phyloP scores from a whole-genome alignment of 2,329 filamentous ascomycete genomes.

The Nemania abortiva region DNA sequence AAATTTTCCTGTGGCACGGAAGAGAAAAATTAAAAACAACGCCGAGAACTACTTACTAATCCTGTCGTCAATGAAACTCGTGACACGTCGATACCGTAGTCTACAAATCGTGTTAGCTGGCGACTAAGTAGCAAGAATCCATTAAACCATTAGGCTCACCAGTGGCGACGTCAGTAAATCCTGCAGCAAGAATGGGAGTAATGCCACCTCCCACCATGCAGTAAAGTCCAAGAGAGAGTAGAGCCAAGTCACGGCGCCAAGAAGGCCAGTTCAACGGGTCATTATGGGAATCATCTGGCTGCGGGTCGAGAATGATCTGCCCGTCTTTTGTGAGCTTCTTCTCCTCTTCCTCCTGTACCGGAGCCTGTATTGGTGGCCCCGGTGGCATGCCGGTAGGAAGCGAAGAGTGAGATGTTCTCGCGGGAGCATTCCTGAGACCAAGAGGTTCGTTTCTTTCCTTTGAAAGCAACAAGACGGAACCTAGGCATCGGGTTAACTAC shows the following conservation, averaged over 20 bases:
- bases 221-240: conserved; percentile 88
- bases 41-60: conserved; percentile 22
- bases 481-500: conserved; percentile 52
- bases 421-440: conserved; percentile 68
- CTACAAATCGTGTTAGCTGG: conserved; percentile 46
- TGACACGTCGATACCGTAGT: conserved; percentile 74
- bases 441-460: conserved; percentile 68
- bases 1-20: background rate
- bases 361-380: conserved; percentile 49
- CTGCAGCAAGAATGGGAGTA: conserved; percentile 89
- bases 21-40: background rate
- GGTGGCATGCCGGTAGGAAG: conserved; percentile 61
- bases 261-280: conserved; percentile 93
- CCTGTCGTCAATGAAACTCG: conserved; percentile 78
- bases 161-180: conserved; percentile 82
- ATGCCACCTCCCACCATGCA: conserved; percentile 95
- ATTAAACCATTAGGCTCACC: conserved; percentile 55
- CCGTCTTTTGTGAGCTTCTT: conserved; percentile 86
- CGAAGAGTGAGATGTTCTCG: conserved; percentile 69
- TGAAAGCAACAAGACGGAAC: conserved; percentile 69
- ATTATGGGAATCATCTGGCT: conserved; percentile 90
- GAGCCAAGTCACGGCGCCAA: conserved; percentile 82
- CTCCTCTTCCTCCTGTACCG: conserved; percentile 51
- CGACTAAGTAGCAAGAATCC: background rate
- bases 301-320: conserved; percentile 87